Conservation (phyloP, 257 asterid genomes). For the Solanum phureja region DNA sequence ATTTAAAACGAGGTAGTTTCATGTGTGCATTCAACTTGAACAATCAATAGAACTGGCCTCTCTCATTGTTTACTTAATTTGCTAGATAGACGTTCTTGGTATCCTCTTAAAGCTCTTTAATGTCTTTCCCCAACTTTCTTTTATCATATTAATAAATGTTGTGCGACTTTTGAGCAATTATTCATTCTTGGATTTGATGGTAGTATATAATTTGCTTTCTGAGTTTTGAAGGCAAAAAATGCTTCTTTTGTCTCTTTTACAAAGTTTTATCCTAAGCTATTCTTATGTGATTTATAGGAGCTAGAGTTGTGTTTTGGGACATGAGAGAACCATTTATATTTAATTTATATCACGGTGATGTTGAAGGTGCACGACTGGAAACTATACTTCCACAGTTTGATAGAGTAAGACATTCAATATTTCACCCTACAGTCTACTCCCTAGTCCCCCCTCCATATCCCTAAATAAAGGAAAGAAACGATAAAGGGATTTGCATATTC, state of each 20-base stretch:
- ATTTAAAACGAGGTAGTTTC: not conserved
- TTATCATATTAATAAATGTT: not conserved
- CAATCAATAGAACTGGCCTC: not conserved
- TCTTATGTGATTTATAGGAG: slow-evolving; percentile 41
- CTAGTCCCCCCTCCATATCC: not conserved
- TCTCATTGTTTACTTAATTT: not conserved
- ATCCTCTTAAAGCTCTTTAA: not conserved
- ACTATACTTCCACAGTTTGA: slow-evolving; percentile 70
- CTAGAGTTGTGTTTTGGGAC: slow-evolving; percentile 91
- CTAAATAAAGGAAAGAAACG: not conserved
- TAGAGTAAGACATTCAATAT: slow-evolving; percentile 36
- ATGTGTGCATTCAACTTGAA: not conserved
- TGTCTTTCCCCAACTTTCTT: not conserved
- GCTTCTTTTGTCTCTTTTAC: not conserved
- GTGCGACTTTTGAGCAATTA: not conserved
- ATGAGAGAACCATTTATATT: slow-evolving; percentile 70
- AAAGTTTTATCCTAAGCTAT: not conserved
- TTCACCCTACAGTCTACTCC: not conserved
- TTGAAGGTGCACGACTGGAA: slow-evolving; percentile 75
- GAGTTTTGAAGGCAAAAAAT: not conserved
- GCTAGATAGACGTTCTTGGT: not conserved
- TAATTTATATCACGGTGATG: slow-evolving; percentile 61
- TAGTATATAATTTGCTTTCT: not conserved
- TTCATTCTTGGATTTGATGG: not conserved
- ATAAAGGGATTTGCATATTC: not conserved